Evolutionary conservation across 108 stramenopile genomes (phyloP).

Genomic region (Cyclotella atomus): DNA sequence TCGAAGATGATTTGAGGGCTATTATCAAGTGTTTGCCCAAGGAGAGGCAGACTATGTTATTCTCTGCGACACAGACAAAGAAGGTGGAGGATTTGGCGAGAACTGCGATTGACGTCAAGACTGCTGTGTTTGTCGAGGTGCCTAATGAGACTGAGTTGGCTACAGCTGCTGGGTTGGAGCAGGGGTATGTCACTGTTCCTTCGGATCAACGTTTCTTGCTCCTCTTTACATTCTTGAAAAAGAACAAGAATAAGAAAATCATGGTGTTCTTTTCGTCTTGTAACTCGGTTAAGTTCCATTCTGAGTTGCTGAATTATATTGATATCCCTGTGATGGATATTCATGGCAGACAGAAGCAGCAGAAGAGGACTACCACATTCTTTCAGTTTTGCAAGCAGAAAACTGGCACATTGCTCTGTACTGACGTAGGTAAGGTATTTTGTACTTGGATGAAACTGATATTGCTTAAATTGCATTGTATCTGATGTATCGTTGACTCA

Average conservation of each 20-base stretch:
- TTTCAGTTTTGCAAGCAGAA: conserved; percentile 97
- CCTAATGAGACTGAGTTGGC: conserved; percentile 85
- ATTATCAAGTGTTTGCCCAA: conserved; percentile 96
- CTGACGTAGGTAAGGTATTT: conserved; percentile 86
- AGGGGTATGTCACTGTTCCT: conserved; percentile 97
- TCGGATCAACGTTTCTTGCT: conserved; percentile 96
- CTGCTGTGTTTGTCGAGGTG: conserved; percentile 94
- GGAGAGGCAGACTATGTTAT: conserved; percentile 98
- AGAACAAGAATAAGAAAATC: conserved; percentile 99
- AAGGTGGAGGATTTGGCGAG: conserved; percentile 97
- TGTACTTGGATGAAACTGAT: too few species aligned
- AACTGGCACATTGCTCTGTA: conserved; percentile 95
- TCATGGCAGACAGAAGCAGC: conserved; percentile 98
- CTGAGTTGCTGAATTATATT: conserved; percentile 98
- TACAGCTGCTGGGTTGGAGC: conserved; percentile 94
- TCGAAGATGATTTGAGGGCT: conserved; percentile 97
- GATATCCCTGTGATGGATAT: conserved; percentile 98
- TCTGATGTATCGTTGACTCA: too few species aligned
- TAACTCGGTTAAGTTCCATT: conserved; percentile 99
- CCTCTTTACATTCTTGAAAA: conserved; percentile 97
- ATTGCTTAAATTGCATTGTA: too few species aligned
- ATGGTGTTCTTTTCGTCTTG: conserved; percentile 99
- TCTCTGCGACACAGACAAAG: conserved; percentile 98
- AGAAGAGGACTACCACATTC: conserved; percentile 98
- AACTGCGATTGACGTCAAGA: conserved; percentile 87